These are phyloP conservation scores for Fraxinus anomala DNA, from an alignment of 257 asterid species.

Conservation along the genomic window DNA sequence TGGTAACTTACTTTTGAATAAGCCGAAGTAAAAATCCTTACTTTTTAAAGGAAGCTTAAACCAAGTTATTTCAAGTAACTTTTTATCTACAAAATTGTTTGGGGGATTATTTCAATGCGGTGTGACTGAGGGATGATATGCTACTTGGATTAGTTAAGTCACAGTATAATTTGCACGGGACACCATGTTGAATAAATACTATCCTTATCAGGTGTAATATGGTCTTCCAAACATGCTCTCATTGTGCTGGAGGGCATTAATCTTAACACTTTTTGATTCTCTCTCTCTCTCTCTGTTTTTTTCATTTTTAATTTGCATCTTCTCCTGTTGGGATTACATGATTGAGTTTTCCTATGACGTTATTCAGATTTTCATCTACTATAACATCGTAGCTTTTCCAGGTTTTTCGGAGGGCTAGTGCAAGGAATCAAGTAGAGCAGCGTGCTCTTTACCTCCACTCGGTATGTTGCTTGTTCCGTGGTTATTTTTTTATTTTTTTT, in stretches of 20 bases:
- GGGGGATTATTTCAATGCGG: neutral
- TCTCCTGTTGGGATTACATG: neutral
- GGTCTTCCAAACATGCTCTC: neutral
- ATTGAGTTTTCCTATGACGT: constrained; percentile 10
- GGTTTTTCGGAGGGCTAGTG: constrained; percentile 69
- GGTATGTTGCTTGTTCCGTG: constrained; percentile 40
- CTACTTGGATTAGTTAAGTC: neutral
- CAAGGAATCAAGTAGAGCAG: constrained; percentile 60
- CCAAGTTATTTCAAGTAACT: neutral
- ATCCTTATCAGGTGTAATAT: neutral
- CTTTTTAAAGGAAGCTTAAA: neutral
- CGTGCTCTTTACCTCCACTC: constrained; percentile 83
- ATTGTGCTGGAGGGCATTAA: constrained; percentile 3
- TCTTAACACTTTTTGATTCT: neutral
- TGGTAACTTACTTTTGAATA: neutral
- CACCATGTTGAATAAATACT: neutral
- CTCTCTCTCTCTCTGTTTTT: neutral
- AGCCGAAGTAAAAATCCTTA: neutral
- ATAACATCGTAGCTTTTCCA: constrained; percentile 37
- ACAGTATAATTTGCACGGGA: neutral
- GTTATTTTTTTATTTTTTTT: constrained; percentile 2
- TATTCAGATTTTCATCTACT: constrained; percentile 18
- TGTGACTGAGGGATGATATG: neutral
- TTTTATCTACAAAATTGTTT: neutral
- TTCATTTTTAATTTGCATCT: neutral